phyloP scores from a whole-genome alignment of 2,329 filamentous ascomycete species.

The Nectriaceae sp. region DNA sequence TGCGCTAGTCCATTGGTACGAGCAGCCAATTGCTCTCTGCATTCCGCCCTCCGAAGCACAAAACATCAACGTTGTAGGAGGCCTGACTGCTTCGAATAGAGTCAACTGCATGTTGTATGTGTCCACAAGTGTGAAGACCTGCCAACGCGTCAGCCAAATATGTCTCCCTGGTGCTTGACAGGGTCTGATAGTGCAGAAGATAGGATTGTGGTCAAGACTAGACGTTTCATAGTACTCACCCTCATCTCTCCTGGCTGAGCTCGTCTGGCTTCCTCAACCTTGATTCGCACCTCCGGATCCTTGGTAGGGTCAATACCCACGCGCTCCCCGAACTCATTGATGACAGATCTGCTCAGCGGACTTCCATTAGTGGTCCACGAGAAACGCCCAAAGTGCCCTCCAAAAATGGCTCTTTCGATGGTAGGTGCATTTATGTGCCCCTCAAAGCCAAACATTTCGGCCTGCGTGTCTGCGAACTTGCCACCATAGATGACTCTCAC shows the following conservation, averaged over 20 bases:
- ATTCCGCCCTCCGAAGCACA: slow-evolving; percentile 29
- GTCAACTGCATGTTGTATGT: slow-evolving; percentile 38
- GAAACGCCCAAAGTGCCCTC: slow-evolving; percentile 30
- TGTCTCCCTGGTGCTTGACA: no score
- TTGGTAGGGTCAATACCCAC: slow-evolving; percentile 28
- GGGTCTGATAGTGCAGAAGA: no score
- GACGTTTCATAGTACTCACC: slow-evolving; percentile 25
- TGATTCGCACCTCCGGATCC: slow-evolving; percentile 25
- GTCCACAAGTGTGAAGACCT: slow-evolving; percentile 40
- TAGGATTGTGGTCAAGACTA: no score
- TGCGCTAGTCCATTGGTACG: slow-evolving; percentile 29
- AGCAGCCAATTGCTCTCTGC: slow-evolving; percentile 29
- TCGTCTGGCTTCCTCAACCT: slow-evolving; percentile 27
- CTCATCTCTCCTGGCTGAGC: slow-evolving; percentile 30
- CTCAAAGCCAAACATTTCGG: slow-evolving; percentile 36
- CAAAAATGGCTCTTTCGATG: slow-evolving; percentile 33
- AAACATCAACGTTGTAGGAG: slow-evolving; percentile 28
- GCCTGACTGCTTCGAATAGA: slow-evolving; percentile 34
- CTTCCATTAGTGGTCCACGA: slow-evolving; percentile 32
- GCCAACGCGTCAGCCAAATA: no score
- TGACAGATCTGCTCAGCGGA: slow-evolving; percentile 24
- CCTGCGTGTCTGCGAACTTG: slow-evolving; percentile 31
- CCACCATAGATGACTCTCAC: slow-evolving; percentile 29
- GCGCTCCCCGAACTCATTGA: slow-evolving; percentile 29
- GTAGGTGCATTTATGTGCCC: slow-evolving; percentile 33